Base-by-base conservation (phyloP, 495 filamentous ascomycete genomes). In the Penicillium manginii region DNA sequence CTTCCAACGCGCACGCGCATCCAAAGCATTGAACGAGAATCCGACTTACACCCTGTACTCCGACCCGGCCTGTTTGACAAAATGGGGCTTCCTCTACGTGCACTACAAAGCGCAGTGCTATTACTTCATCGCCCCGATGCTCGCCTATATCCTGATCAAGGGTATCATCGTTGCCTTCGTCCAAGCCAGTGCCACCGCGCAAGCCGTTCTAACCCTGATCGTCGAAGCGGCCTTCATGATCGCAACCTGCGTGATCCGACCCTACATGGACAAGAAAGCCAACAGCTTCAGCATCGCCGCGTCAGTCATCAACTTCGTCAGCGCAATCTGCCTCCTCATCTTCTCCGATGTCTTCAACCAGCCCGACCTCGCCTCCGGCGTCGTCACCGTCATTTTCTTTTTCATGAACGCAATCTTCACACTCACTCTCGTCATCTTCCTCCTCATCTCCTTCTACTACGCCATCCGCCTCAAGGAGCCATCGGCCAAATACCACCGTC, bases 251-350 rank as follows among this genome's bases (percentile, higher is more conserved):
- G 86, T 96, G 26, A 76, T 97, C 67, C 84, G 90, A 50, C 94
- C 94, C 2, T 98, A 90, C 85, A 97, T 98, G 93, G 92, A 97
- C 80, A 97, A 94, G 84, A 92, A 90, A 72, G 96, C 93, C 51
- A 98, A 98, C 69, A 86, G 86, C 50, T 93, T 96, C 82, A 96
- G 96, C 78, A 96, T 98, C 64, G 81, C 91, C 57, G 96, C 96
- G 63, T 84, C 83, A 54, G 87, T 84, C 31, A 78, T 97, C 65
- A 98, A 96, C 74, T 96, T 97, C 71, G 64, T 97, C 70, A 96
- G 94, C 70, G 81, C 88, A 60, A 86, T 94, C 71, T 93, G 93
- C 77, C 77, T 94, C 12, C 78, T 96, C 26, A 79, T 96, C 54
- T 93, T 93, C 73, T 88, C 86, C 21, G 78, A 87, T 50, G 82